Evolutionary conservation across 2,329 filamentous ascomycete genomes (phyloP), one percentile per base, ranked within the genome.

Genomic region (Hypoxylon sp.): DNA sequence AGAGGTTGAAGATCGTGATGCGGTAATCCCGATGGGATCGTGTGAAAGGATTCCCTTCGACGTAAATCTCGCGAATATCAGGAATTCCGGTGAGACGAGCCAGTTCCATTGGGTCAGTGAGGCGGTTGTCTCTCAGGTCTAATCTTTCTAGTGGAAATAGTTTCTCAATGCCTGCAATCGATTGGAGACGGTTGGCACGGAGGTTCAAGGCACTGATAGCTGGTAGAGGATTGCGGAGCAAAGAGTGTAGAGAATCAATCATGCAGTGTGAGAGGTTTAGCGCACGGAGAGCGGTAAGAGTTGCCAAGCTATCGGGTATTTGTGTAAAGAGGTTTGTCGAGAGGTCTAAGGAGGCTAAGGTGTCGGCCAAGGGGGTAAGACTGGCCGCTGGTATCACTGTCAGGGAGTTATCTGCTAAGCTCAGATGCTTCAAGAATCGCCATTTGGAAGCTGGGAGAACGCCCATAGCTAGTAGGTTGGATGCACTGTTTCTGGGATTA

Each of bases 221-320:
- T 30, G 96, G 95, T 4, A 99, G 86, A 11, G 96, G 94, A 75
- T 92, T 96, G 70, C 92, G 90, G 1, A 90, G 90, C 46, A 99
- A 85, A 1, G 95, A 97, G 75, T 97, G 92, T 62, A 99, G 85
- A 14, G 94, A 96, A 74, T 95, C 93, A 70, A 99, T 98, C 95
- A 98, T 98, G 85, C 95, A 98, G 76, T 97, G 92, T 3, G 95
- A 97, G 27, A 99, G 85, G 76, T 99, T 98, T 60, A 99, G 84
- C 25, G 96, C 95, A 71, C 95, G 90, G n/a, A 99, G 87, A 30
- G 94, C 91, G 20, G 94, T 94, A 64, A 99, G 84, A 8, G 89
- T 92, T 11, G 95, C 92, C 64, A 99, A 83, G 75, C 93, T 96
- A 79, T 98, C 96, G 0, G 96, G 96, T 60, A 98, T 92, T 79